A percentile compares a stretch with the other conserved stretches of the same genome.
Evolutionary conservation across 352 stramenopile genomes (phyloP).

Genomic region (Globisporangium takayamanum): DNA sequence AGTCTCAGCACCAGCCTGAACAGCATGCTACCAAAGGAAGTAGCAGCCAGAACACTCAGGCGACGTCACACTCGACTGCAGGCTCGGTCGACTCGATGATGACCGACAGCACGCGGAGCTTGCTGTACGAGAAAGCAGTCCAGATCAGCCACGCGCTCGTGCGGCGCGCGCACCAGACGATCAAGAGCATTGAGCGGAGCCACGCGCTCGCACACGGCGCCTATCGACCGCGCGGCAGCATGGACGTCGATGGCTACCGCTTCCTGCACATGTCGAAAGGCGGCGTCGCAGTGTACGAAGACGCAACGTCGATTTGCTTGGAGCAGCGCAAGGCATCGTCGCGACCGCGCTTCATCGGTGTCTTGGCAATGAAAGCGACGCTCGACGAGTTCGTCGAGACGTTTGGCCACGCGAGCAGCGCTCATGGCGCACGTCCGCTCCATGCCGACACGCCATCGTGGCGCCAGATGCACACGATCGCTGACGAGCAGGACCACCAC

Average conservation of each 20-base stretch:
- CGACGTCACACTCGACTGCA: slow-evolving; percentile 3
- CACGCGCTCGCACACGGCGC: slow-evolving; percentile 1
- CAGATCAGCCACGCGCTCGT: slow-evolving; percentile 14
- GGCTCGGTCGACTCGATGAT: slow-evolving; percentile 4
- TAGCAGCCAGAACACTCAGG: background rate
- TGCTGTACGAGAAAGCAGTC: slow-evolving; percentile 7
- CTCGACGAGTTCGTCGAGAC: slow-evolving; percentile 25
- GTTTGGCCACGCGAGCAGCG: slow-evolving; percentile 13
- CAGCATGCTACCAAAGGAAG: slow-evolving; percentile 5
- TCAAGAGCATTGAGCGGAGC: slow-evolving; percentile 13
- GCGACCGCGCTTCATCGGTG: slow-evolving; percentile 9
- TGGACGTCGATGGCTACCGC: slow-evolving; percentile 13
- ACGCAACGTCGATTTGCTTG: slow-evolving; percentile 7
- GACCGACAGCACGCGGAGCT: slow-evolving; percentile 2
- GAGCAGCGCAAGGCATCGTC: background rate
- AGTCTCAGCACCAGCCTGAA: background rate
- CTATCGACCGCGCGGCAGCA: background rate
- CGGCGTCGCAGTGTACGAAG: slow-evolving; percentile 12
- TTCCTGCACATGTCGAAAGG: slow-evolving; percentile 7
- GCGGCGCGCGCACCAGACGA: slow-evolving; percentile 5
- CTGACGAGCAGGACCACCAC: slow-evolving; percentile 19
- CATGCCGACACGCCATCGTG: slow-evolving; percentile 13
- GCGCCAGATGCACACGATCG: slow-evolving; percentile 19
- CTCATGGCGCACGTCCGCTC: background rate
- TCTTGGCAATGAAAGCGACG: slow-evolving; percentile 18